Conservation (phyloP, 2,329 filamentous ascomycete species). For the Penicillium rolfsii region DNA sequence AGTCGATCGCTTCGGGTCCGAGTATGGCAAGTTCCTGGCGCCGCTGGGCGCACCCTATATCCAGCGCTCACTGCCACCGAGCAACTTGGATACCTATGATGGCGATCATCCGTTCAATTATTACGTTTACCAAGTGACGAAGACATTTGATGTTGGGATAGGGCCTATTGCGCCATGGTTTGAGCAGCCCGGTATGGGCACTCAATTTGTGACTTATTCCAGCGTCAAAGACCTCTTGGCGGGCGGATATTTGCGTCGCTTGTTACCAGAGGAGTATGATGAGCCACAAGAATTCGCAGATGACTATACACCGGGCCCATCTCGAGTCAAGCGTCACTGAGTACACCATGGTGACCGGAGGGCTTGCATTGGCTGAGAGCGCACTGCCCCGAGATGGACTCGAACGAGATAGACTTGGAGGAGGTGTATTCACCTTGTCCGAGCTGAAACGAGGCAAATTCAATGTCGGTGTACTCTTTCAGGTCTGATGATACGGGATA, state of each 20-base stretch:
- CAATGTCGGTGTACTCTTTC: not conserved
- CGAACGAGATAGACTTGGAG: not conserved
- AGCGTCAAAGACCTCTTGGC: slow-evolving; percentile 40
- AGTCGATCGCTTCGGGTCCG: slow-evolving; percentile 55
- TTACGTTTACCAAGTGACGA: slow-evolving; percentile 52
- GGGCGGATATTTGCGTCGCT: slow-evolving; percentile 37
- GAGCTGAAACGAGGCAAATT: not conserved
- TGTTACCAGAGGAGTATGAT: slow-evolving; percentile 27
- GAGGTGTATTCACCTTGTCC: not conserved
- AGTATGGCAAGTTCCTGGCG: slow-evolving; percentile 49
- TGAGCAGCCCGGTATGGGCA: slow-evolving; percentile 54
- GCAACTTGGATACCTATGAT: slow-evolving; percentile 47
- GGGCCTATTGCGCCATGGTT: slow-evolving; percentile 57
- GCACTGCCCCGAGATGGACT: too few species aligned
- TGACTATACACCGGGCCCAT: slow-evolving; percentile 26
- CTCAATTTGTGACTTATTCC: slow-evolving; percentile 37
- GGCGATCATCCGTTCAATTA: slow-evolving; percentile 53
- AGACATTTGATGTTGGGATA: slow-evolving; percentile 44
- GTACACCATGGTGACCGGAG: not conserved
- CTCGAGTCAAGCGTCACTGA: not conserved
- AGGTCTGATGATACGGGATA: not conserved
- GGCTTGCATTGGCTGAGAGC: not conserved
- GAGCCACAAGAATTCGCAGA: slow-evolving; percentile 28
- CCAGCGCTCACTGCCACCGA: slow-evolving; percentile 53
- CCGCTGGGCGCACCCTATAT: slow-evolving; percentile 53